A percentile compares a stretch with the other conserved stretches of the same genome.
phyloP scores from a whole-genome alignment of 2,329 filamentous ascomycete genomes.

The Graphiopsis chlorocephala region DNA sequence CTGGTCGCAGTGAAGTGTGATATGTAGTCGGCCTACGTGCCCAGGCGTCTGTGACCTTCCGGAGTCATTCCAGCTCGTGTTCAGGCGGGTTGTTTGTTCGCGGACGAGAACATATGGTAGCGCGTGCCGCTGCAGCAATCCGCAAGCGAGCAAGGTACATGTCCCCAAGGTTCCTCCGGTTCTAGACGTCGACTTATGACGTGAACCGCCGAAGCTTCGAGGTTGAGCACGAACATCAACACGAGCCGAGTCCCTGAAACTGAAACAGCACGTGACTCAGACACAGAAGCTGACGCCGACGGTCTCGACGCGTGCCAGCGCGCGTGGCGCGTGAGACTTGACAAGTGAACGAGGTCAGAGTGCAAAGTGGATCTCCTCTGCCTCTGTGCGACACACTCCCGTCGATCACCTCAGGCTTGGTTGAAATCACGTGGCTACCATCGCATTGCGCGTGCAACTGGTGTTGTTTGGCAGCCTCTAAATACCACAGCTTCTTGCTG shows the following conservation, averaged over 20 bases:
- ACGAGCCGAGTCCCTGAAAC: not conserved
- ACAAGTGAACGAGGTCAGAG: not conserved
- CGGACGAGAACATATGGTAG: not conserved
- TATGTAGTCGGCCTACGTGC: not conserved
- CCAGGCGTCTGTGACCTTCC: not conserved
- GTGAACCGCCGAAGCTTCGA: not conserved
- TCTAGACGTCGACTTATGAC: not conserved
- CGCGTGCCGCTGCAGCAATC: not conserved
- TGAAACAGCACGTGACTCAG: not conserved
- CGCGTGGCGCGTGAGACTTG: not conserved
- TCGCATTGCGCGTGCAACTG: not conserved
- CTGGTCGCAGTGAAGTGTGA: conserved; percentile 14
- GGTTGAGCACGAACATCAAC: not conserved
- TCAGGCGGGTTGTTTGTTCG: conserved; percentile 2
- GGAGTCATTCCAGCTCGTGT: not conserved
- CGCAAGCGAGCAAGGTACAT: not conserved
- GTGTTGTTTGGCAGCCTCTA: not conserved
- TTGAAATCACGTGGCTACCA: not conserved
- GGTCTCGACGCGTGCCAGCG: not conserved
- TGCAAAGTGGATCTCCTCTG: too few relatives aligned
- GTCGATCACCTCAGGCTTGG: too few relatives aligned
- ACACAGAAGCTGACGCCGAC: not conserved
- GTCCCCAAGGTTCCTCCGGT: not conserved
- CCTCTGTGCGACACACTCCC: not conserved
- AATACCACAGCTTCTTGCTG: not conserved